phyloP scores from a whole-genome alignment of 768 basidiomycete species.

The Tylopilus balloui region DNA sequence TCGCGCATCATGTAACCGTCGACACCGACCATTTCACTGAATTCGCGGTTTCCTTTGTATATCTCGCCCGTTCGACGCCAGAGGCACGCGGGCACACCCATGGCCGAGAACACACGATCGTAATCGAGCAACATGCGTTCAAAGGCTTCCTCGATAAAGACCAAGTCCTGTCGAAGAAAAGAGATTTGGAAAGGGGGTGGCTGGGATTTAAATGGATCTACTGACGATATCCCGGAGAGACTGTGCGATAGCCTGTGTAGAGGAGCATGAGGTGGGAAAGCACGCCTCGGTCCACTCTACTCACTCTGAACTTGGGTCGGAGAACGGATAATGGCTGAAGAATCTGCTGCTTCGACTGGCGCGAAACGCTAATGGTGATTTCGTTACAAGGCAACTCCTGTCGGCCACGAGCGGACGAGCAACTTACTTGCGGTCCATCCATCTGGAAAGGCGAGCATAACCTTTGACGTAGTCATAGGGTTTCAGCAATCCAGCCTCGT shows the following conservation, averaged over 20 bases:
- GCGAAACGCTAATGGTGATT: constrained; percentile 59
- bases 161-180: constrained; percentile 61
- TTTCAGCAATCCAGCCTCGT: constrained; percentile 90
- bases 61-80: constrained; percentile 98
- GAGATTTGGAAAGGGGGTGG: neutral
- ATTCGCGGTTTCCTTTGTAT: constrained; percentile 96
- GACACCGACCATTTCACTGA: constrained; percentile 84
- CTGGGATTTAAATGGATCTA: neutral
- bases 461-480: constrained; percentile 98
- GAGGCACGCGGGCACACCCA: constrained; percentile 95
- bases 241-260: constrained; percentile 65
- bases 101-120: constrained; percentile 89
- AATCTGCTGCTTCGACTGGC: constrained; percentile 88
- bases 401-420: neutral
- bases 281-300: constrained; percentile 16
- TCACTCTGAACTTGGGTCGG: constrained; percentile 78
- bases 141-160: constrained; percentile 97
- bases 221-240: constrained; percentile 76
- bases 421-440: constrained; percentile 90
- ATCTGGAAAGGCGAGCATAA: constrained; percentile 82
- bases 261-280: neutral
- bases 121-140: constrained; percentile 94
- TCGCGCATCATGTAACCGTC: constrained; percentile 88
- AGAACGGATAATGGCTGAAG: constrained; percentile 83
- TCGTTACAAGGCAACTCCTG: neutral